phyloP scores from a whole-genome alignment of 2,329 filamentous ascomycete genomes.

The Hypoxylon sp. region DNA sequence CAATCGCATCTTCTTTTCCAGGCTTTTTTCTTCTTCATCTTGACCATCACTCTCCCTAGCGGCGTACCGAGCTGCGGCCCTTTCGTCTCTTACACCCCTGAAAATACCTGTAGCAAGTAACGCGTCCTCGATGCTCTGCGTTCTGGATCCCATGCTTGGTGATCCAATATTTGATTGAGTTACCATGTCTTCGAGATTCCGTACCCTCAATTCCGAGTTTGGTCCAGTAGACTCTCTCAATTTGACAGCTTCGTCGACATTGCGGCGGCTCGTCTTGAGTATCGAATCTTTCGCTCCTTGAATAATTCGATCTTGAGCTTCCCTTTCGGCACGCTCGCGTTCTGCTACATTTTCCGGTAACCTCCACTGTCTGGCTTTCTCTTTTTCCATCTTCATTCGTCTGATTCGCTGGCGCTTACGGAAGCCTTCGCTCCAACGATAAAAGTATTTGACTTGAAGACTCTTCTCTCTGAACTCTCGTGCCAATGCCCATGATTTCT shows the following conservation, averaged over 20 bases:
- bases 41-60: constrained; percentile 42
- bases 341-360: constrained; percentile 50
- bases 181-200: constrained; percentile 48
- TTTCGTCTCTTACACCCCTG: constrained; percentile 49
- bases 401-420: constrained; percentile 64
- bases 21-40: constrained; percentile 28
- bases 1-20: constrained; percentile 46
- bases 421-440: constrained; percentile 67
- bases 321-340: constrained; percentile 47
- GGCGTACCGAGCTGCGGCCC: constrained; percentile 48
- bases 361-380: constrained; percentile 65
- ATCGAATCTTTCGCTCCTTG: constrained; percentile 49
- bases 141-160: constrained; percentile 29
- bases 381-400: constrained; percentile 67
- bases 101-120: constrained; percentile 52
- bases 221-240: constrained; percentile 45
- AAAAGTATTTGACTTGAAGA: constrained; percentile 69
- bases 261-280: constrained; percentile 41
- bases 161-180: neutral
- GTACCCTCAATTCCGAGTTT: constrained; percentile 21
- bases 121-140: constrained; percentile 50
- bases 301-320: constrained; percentile 42
- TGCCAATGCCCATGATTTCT: constrained; percentile 62
- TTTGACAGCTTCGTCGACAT: constrained; percentile 39
- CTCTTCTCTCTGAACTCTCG: constrained; percentile 65